Evolutionary conservation across 2,329 filamentous ascomycete genomes (phyloP).

Genomic region (Shiraia bambusicola): DNA sequence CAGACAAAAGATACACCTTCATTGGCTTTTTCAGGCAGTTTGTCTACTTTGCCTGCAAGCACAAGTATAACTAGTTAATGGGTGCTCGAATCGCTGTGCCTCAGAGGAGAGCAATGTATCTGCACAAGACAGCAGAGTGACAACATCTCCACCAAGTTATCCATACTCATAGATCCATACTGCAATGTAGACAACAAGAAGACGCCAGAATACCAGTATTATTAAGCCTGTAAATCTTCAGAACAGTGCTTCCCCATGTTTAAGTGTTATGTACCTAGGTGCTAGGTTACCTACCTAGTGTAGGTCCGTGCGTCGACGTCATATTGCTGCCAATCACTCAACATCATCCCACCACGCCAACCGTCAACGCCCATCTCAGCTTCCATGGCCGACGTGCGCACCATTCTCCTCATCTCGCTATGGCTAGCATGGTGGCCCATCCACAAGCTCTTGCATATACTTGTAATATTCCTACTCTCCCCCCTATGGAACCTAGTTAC

Average conservation of each 20-base stretch:
- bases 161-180: not conserved
- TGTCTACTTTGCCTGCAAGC: constrained; percentile 67
- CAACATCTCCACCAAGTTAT: too few relatives aligned
- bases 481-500: constrained; percentile 52
- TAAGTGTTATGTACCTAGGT: too few relatives aligned
- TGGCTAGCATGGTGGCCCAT: constrained; percentile 45
- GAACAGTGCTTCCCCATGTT: too few relatives aligned
- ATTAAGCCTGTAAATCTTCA: too few relatives aligned
- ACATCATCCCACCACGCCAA: not conserved
- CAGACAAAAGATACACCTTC: constrained; percentile 75
- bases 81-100: constrained; percentile 68
- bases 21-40: constrained; percentile 58
- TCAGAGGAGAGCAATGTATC: constrained; percentile 59
- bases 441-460: constrained; percentile 40
- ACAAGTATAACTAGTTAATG: constrained; percentile 71
- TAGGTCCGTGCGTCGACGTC: constrained; percentile 9
- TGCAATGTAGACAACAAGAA: too few relatives aligned
- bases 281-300: not conserved
- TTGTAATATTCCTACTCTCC: constrained; percentile 46
- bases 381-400: constrained; percentile 35
- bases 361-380: not conserved
- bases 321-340: constrained; percentile 4
- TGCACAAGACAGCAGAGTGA: constrained; percentile 29
- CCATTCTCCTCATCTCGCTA: constrained; percentile 30
- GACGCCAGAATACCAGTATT: too few relatives aligned